Conservation (phyloP, 1,139 yeast species). For the Hemisphaericaspora lyxosophila region DNA sequence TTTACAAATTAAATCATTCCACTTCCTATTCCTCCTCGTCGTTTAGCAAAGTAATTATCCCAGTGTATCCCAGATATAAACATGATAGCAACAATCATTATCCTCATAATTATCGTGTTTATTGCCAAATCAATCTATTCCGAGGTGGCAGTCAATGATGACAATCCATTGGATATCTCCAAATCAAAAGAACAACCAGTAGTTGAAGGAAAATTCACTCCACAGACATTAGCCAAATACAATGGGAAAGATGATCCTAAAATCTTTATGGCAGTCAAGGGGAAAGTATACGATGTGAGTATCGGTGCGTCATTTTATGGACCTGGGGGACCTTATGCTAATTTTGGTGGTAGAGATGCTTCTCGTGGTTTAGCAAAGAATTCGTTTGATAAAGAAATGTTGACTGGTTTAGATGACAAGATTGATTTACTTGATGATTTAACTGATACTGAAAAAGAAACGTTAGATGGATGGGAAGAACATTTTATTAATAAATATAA, state of each 20-base stretch:
- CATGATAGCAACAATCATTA: slow-evolving; percentile 28
- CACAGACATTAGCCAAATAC: slow-evolving; percentile 65
- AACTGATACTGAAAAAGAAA: slow-evolving; percentile 57
- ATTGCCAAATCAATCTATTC: slow-evolving; percentile 23
- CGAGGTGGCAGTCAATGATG: slow-evolving; percentile 18
- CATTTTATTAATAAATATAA: slow-evolving; percentile 80
- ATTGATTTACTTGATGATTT: slow-evolving; percentile 70
- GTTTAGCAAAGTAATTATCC: too few species aligned
- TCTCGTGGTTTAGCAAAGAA: slow-evolving; percentile 90
- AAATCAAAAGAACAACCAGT: slow-evolving; percentile 49
- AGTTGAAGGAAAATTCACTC: slow-evolving; percentile 80
- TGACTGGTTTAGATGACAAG: slow-evolving; percentile 64
- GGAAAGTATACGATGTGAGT: slow-evolving; percentile 83
- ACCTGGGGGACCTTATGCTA: slow-evolving; percentile 93
- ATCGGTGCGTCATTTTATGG: slow-evolving; percentile 87
- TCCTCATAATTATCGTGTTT: slow-evolving; percentile 23
- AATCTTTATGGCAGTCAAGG: slow-evolving; percentile 80
- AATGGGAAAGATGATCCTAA: slow-evolving; percentile 79
- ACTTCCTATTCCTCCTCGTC: too few species aligned
- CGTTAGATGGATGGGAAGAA: slow-evolving; percentile 82
- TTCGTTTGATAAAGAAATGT: slow-evolving; percentile 69
- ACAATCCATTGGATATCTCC: slow-evolving; percentile 16
- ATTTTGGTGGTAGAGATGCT: slow-evolving; percentile 97
- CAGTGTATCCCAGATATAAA: too few species aligned
- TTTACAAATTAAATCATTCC: too few species aligned